Conservation (phyloP, 192 early-diverging fungal genomes). For the Coemansia sp. region DNA sequence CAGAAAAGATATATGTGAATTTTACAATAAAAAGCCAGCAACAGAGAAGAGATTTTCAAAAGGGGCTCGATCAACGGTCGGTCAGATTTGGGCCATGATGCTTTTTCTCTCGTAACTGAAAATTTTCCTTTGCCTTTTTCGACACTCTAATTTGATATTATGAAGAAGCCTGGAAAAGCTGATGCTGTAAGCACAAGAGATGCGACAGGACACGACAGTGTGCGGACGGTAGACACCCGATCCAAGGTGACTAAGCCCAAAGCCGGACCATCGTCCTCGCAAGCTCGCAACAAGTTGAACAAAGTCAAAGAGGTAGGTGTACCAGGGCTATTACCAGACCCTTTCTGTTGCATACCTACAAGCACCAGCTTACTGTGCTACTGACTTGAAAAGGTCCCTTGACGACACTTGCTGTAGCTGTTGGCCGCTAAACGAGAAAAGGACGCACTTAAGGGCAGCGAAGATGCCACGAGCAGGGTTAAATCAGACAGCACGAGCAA, state of each 20-base stretch:
- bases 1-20: neutral
- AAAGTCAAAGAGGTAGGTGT: slow-evolving; percentile 33
- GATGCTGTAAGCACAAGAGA: neutral
- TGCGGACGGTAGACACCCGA: neutral
- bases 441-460: neutral
- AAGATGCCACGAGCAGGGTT: neutral
- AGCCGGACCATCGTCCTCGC: neutral
- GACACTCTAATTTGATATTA: neutral
- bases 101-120: neutral
- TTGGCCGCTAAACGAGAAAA: slow-evolving; percentile 17
- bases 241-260: slow-evolving; percentile 24
- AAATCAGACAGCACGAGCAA: neutral
- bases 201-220: neutral
- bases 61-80: neutral
- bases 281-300: slow-evolving; percentile 26
- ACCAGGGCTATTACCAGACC: neutral
- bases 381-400: neutral
- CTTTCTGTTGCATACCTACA: neutral
- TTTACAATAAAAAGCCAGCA: neutral
- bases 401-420: neutral
- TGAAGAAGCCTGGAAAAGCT: neutral
- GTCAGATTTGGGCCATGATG: neutral
- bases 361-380: neutral
- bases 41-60: neutral
- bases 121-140: neutral